phyloP scores from a whole-genome alignment of 441 rosid genomes.

The Erodium texanum region DNA sequence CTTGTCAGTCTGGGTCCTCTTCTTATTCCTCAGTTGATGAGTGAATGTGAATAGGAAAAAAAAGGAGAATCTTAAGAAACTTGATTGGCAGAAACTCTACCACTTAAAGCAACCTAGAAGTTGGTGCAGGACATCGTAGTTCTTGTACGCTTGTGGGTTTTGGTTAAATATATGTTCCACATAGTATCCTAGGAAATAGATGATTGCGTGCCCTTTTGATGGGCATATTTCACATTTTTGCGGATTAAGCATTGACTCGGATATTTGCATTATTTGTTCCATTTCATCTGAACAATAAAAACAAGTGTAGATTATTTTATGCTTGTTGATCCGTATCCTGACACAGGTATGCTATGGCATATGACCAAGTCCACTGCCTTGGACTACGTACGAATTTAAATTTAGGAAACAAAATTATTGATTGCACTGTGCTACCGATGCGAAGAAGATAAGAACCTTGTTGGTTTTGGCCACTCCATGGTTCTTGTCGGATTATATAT shows the following conservation, averaged over 20 bases:
- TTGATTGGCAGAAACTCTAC: background rate
- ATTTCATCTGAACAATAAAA: background rate
- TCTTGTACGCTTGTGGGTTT: no score
- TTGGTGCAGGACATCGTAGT: background rate
- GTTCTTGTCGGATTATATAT: background rate
- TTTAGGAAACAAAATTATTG: background rate
- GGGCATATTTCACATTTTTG: background rate
- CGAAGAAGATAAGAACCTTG: no score
- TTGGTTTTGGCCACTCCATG: background rate
- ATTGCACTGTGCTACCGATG: no score
- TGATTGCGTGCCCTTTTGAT: background rate
- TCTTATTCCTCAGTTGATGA: background rate
- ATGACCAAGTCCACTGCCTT: background rate
- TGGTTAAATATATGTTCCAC: no score
- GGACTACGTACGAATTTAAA: no score
- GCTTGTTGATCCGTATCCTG: background rate
- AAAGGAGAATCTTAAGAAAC: background rate
- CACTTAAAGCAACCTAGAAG: background rate
- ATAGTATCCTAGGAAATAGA: background rate
- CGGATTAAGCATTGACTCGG: background rate
- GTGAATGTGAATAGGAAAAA: no score
- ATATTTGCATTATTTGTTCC: background rate
- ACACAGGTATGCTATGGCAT: background rate
- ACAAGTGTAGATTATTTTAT: background rate
- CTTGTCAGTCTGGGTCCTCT: background rate